phyloP scores from a whole-genome alignment of 2,329 filamentous ascomycete species.

The Verticillium nubilum region DNA sequence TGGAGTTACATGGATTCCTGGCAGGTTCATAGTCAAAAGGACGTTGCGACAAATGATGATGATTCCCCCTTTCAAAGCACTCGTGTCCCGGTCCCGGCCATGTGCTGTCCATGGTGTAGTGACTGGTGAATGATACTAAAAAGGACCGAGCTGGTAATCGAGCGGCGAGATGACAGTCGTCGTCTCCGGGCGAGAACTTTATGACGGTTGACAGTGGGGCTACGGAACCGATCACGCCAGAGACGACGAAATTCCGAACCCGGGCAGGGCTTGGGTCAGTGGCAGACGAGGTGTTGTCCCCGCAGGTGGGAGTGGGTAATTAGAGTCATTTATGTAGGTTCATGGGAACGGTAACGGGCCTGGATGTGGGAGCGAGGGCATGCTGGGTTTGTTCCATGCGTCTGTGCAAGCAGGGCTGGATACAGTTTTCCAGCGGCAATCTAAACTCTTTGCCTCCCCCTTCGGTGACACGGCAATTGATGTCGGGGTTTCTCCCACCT shows the following conservation, averaged over 20 bases:
- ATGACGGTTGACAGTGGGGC: too few relatives aligned
- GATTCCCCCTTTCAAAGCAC: not conserved
- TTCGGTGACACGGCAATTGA: not conserved
- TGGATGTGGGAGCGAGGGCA: not conserved
- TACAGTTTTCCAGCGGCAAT: not conserved
- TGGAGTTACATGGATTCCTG: not conserved
- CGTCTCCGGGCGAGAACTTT: too few relatives aligned
- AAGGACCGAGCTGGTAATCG: too few relatives aligned
- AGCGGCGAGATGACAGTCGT: too few relatives aligned
- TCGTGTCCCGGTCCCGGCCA: not conserved
- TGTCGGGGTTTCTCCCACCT: too few relatives aligned
- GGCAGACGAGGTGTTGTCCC: not conserved
- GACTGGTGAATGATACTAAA: not conserved
- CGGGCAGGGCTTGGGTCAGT: not conserved
- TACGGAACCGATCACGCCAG: not conserved
- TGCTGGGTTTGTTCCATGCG: too few relatives aligned
- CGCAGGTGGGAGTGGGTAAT: not conserved
- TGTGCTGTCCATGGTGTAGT: not conserved
- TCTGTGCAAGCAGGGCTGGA: not conserved
- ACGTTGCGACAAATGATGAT: not conserved
- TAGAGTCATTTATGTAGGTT: not conserved
- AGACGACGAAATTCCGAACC: not conserved
- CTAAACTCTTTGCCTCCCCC: not conserved
- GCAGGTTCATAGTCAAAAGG: conserved; percentile 1
- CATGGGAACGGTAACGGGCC: not conserved